These are phyloP conservation scores for Eutrema yunnanense DNA, from an alignment of 345 rosid species.

Conservation along the genomic window DNA sequence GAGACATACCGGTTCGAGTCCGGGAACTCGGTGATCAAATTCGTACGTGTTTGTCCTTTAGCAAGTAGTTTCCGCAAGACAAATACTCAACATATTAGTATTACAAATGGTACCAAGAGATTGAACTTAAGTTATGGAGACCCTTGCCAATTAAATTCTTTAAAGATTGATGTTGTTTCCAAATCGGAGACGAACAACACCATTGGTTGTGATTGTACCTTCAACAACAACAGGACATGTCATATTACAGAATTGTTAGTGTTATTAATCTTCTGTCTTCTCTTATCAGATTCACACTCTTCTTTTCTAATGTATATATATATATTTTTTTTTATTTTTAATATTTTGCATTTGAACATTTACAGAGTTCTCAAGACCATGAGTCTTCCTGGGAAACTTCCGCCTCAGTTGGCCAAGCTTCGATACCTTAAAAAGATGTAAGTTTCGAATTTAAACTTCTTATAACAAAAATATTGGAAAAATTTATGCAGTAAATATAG, in stretches of 20 bases:
- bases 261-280: not conserved
- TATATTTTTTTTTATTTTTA: too few species aligned
- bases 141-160: not conserved
- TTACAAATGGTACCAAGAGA: not conserved
- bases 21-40: too few species aligned
- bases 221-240: not conserved
- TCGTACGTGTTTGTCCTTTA: too few species aligned
- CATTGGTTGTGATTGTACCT: not conserved
- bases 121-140: not conserved
- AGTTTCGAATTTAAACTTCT: not conserved
- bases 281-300: not conserved
- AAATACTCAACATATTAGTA: too few species aligned
- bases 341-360: too few species aligned
- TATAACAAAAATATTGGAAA: too few species aligned
- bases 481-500: too few species aligned
- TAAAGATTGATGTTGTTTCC: not conserved
- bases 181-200: not conserved
- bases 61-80: too few species aligned
- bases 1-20: too few species aligned
- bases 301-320: not conserved
- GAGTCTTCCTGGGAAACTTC: constrained; percentile 11
- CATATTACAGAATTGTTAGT: constrained; percentile 15
- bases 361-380: not conserved
- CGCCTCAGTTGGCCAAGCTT: constrained; percentile 4
- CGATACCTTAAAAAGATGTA: not conserved